These are phyloP conservation scores for Paulownia fortunei DNA, from an alignment of 257 asterid genomes.

Conservation along the genomic window DNA sequence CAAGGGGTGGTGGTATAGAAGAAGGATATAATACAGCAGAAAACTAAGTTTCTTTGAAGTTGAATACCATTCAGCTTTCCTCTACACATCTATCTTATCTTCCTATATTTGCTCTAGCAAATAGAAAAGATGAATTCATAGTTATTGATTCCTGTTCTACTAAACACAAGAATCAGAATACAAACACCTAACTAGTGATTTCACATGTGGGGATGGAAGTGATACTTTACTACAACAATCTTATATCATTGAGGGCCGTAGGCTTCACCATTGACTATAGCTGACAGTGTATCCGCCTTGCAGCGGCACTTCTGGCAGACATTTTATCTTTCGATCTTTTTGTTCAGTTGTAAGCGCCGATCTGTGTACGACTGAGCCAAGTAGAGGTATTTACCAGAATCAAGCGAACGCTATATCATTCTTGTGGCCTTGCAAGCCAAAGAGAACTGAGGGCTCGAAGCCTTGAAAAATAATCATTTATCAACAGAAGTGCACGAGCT, in stretches of 20 bases:
- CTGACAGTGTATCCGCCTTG: neutral
- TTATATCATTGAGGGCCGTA: neutral
- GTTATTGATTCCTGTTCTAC: neutral
- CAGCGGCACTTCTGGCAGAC: neutral
- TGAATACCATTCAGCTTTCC: neutral
- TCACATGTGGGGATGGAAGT: neutral
- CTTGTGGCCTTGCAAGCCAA: slow-evolving; percentile 42
- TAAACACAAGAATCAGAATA: too few relatives aligned
- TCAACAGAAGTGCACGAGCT: slow-evolving; percentile 38
- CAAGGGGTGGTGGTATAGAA: too few relatives aligned
- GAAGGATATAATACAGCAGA: too few relatives aligned
- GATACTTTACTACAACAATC: neutral
- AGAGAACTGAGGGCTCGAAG: slow-evolving; percentile 41
- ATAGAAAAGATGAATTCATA: neutral
- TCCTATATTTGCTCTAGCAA: neutral
- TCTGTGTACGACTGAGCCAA: neutral
- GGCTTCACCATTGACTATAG: neutral
- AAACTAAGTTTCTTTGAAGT: neutral
- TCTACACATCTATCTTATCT: neutral
- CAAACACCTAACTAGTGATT: neutral
- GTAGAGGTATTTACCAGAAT: neutral
- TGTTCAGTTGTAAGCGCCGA: neutral
- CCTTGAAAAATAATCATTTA: slow-evolving; percentile 37
- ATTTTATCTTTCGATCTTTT: neutral
- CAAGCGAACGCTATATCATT: slow-evolving; percentile 4